A percentile compares a stretch with the other conserved stretches of the same genome.
Evolutionary conservation across 176 grass and related monocot species (phyloP).

Genomic region (Melocanna baccifera): DNA sequence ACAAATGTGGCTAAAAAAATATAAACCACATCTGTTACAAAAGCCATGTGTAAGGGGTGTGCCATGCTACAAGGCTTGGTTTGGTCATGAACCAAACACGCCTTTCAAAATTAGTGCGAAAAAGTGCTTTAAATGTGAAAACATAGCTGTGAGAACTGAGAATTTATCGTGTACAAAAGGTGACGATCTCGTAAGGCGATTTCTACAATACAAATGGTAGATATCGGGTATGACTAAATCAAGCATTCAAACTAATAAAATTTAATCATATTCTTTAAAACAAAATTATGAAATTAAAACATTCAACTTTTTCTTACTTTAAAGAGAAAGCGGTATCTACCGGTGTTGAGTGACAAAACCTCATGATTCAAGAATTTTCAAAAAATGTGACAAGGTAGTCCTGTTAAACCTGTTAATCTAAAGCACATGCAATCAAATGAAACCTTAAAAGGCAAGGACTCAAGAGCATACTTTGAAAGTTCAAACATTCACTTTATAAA

Average conservation of each 20-base stretch:
- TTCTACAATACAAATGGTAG: not conserved
- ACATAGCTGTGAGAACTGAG: not conserved
- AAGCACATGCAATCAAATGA: conserved; percentile 14
- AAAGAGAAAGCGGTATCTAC: not conserved
- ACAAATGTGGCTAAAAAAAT: not conserved
- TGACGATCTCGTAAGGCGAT: not conserved
- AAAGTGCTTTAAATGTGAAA: not conserved
- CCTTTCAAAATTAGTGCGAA: not conserved
- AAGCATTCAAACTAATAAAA: too few species aligned
- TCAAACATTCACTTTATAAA: conserved; percentile 68
- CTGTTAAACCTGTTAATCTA: not conserved
- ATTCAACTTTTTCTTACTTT: conserved; percentile 19
- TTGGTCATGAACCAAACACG: not conserved
- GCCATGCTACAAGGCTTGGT: not conserved
- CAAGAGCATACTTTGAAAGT: conserved; percentile 35
- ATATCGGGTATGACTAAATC: not conserved
- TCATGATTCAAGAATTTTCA: not conserved
- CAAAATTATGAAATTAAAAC: not conserved
- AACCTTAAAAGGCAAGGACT: not conserved
- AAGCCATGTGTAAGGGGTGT: conserved; percentile 1
- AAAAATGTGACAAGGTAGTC: not conserved
- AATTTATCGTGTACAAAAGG: conserved; percentile 5
- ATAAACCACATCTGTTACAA: not conserved
- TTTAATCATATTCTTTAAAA: not conserved
- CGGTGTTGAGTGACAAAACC: not conserved